Conservation (phyloP, 2,329 filamentous ascomycete genomes). For the Colletotrichum sublineola region DNA sequence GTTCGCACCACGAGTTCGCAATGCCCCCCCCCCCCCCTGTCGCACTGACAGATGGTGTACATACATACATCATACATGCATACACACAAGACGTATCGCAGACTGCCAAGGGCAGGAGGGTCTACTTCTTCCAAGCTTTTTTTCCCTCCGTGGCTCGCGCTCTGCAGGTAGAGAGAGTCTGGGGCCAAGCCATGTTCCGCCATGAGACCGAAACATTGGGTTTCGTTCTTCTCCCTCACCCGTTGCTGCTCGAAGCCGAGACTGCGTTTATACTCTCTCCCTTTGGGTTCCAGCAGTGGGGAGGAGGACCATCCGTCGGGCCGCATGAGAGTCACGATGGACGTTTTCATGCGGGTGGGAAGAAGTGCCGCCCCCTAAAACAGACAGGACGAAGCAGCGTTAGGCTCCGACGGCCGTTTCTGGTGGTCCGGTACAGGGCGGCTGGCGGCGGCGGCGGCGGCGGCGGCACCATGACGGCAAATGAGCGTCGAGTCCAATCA, state of each 20-base stretch:
- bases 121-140: conserved; percentile 17
- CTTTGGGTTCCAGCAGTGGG: conserved; percentile 34
- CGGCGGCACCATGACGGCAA: conserved; percentile 29
- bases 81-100: background rate
- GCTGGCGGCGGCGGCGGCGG: conserved; percentile 26
- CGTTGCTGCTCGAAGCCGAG: background rate
- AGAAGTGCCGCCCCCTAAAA: conserved; percentile 14
- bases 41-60: background rate
- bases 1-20: conserved; percentile 38
- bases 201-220: conserved; percentile 16
- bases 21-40: background rate
- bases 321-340: conserved; percentile 26
- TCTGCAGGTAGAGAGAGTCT: conserved; percentile 18
- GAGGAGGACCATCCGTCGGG: conserved; percentile 33
- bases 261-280: conserved; percentile 17
- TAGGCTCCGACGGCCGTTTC: conserved; percentile 41
- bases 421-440: conserved; percentile 40
- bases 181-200: conserved; percentile 28
- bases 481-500: conserved; percentile 38
- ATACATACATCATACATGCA: background rate
- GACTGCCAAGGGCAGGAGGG: conserved; percentile 32
- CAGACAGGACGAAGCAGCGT: conserved; percentile 31
- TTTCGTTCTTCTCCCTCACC: conserved; percentile 5
- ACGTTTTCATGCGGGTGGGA: conserved; percentile 39
- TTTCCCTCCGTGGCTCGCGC: conserved; percentile 5